Base-by-base conservation (phyloP, 2,329 filamentous ascomycete genomes). In the Exophiala mesophila region DNA sequence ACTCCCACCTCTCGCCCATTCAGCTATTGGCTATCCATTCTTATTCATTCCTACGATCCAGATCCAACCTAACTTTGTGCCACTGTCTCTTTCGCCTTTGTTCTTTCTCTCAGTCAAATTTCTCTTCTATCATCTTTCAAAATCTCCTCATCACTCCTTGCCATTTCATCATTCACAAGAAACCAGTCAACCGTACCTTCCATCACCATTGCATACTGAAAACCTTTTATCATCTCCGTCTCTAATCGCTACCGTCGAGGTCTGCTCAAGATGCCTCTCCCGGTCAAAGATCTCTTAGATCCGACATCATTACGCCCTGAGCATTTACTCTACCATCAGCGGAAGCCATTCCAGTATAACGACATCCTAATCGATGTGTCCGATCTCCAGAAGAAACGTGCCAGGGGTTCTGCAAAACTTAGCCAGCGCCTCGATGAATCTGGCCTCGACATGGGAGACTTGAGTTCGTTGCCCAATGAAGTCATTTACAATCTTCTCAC, bases 381-480 rank as follows among this genome's bases (percentile, higher is more conserved):
- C 5, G 32, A 34, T 7, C n/a, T 34, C 15, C n/a, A n/a, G n/a
- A n/a, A n/a, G n/a, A n/a, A n/a, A n/a, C 8, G 16, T 18, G 15
- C 15, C 7, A 15, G 32, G 7, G 12, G 6, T 12, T 26, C 23
- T 32, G 7, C 7, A 15, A 15, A 10, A 18, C 18, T n/a, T 21
- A 20, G 17, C 19, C 35, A 41, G 3, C 16, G 29, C 21, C 17
- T 38, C 2, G 34, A 28, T 19, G 33, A 24, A 20, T n/a, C 23
- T n/a, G 29, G 35, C 36, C 13, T 23, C 5, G 30, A 24, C 24
- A 20, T 43, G 12, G 44, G 44, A 29, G 9, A 26, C n/a, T 31
- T 47, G 12, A 31, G 28, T 36, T 43, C 8, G 12, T 36, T 47
- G 16, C 36, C 44, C 10, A 17, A 12, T 15, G 44, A 47, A 24